phyloP scores from a whole-genome alignment of 441 rosid genomes.

The Geranium incanum region DNA sequence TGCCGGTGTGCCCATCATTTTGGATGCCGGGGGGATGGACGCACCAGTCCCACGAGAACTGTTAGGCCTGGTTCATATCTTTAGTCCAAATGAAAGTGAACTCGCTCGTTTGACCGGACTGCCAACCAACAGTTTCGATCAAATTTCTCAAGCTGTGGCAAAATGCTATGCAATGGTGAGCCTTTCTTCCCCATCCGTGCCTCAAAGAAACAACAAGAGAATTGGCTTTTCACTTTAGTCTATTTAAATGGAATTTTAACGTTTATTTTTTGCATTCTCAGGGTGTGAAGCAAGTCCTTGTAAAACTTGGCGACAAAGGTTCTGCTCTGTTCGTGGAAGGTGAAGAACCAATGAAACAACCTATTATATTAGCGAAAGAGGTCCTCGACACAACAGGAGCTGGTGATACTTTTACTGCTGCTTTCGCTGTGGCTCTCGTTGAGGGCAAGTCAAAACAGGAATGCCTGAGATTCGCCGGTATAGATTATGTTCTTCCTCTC shows the following conservation, averaged over 20 bases:
- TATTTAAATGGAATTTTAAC: neutral
- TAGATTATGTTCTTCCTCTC: conserved; percentile 7
- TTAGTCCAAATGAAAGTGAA: conserved; percentile 88
- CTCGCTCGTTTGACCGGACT: conserved; percentile 66
- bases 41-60: conserved; percentile 58
- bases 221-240: neutral
- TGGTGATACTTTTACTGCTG: conserved; percentile 90
- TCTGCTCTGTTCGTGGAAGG: conserved; percentile 72
- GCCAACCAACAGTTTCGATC: conserved; percentile 73
- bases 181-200: neutral
- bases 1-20: conserved; percentile 72
- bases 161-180: conserved; percentile 67
- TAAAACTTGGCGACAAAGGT: conserved; percentile 84
- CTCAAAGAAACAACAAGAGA: neutral
- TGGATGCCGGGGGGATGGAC: conserved; percentile 96
- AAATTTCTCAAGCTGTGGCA: conserved; percentile 51
- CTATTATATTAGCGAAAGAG: conserved; percentile 53
- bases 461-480: conserved; percentile 82
- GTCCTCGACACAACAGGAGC: conserved; percentile 93
- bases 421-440: conserved; percentile 80
- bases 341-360: conserved; percentile 55
- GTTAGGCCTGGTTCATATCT: conserved; percentile 48
- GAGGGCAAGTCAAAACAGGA: conserved; percentile 68
- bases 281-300: conserved; percentile 74
- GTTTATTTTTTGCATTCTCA: conserved; percentile 22